A percentile compares a stretch with the other conserved stretches of the same genome.
Evolutionary conservation across 116 monocot species (phyloP).

Genomic region (Phalaenopsis hybrid): DNA sequence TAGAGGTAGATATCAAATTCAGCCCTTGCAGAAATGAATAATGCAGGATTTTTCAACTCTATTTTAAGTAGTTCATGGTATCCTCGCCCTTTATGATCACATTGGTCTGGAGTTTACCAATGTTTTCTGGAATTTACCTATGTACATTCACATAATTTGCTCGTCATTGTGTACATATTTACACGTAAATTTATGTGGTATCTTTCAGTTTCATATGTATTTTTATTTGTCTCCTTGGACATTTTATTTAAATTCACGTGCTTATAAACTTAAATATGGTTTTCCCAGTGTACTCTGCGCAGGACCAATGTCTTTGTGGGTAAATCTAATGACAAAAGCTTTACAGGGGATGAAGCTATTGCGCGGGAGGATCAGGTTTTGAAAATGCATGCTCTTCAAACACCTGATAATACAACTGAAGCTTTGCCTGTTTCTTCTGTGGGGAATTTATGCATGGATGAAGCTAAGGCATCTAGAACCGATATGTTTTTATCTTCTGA

Average conservation of each 20-base stretch:
- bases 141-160: neutral
- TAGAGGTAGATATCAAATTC: too few relatives aligned
- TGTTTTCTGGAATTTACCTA: too few relatives aligned
- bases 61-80: too few relatives aligned
- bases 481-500: slow-evolving; percentile 27
- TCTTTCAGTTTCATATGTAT: neutral
- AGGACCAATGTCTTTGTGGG: slow-evolving; percentile 53
- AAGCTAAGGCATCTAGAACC: slow-evolving; percentile 14
- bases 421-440: slow-evolving; percentile 5
- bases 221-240: neutral
- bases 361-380: slow-evolving; percentile 2
- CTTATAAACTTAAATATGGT: slow-evolving; percentile 72
- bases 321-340: slow-evolving; percentile 16
- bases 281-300: slow-evolving; percentile 77
- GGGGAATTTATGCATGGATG: slow-evolving; percentile 11
- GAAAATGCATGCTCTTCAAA: slow-evolving; percentile 3
- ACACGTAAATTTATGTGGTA: neutral
- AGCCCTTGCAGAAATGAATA: too few relatives aligned
- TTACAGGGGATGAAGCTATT: slow-evolving; percentile 10
- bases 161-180: neutral
- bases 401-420: slow-evolving; percentile 3
- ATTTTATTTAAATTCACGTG: slow-evolving; percentile 14
- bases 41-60: too few relatives aligned
- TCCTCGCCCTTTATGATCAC: too few relatives aligned
- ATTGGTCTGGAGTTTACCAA: too few relatives aligned